phyloP scores from a whole-genome alignment of 805 yeast genomes.

The Suhomyces faveliae region DNA sequence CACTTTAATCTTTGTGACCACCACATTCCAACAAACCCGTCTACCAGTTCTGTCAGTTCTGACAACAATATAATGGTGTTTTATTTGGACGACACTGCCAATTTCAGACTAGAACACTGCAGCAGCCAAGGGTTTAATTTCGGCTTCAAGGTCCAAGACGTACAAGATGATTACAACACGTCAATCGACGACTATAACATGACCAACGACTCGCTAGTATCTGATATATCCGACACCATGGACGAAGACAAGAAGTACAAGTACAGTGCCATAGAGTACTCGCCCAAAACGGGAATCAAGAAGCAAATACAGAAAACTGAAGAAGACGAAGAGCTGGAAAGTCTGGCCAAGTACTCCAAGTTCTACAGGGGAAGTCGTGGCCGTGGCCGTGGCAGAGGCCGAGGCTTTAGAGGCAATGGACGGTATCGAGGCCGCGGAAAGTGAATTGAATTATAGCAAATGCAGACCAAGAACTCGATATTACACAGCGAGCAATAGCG shows the following conservation, averaged over 20 bases:
- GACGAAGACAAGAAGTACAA: background rate
- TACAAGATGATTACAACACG: constrained; percentile 5
- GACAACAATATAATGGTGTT: constrained; percentile 45
- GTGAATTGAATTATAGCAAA: background rate
- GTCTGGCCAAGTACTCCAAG: background rate
- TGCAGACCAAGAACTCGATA: background rate
- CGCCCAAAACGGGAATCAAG: constrained; percentile 2
- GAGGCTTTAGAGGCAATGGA: too few relatives aligned
- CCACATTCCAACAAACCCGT: constrained; percentile 2
- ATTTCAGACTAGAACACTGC: constrained; percentile 49
- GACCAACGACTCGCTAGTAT: background rate
- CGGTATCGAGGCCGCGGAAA: background rate
- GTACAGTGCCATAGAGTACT: background rate
- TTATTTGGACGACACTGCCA: constrained; percentile 43
- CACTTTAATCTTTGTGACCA: constrained; percentile 70
- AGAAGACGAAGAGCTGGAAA: constrained; percentile 9
- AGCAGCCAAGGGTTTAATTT: constrained; percentile 65
- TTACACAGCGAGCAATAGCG: too few relatives aligned
- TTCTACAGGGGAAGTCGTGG: constrained; percentile 11
- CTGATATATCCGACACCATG: background rate
- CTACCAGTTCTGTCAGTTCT: background rate
- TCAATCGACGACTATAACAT: constrained; percentile 2
- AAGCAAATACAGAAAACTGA: constrained; percentile 5
- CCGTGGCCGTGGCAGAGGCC: too few relatives aligned
- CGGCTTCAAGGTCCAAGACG: constrained; percentile 36